Percentiles rank a stretch among this genome's conserved stretches.
phyloP scores from a whole-genome alignment of 116 monocot genomes.

The Posidonia oceanica region DNA sequence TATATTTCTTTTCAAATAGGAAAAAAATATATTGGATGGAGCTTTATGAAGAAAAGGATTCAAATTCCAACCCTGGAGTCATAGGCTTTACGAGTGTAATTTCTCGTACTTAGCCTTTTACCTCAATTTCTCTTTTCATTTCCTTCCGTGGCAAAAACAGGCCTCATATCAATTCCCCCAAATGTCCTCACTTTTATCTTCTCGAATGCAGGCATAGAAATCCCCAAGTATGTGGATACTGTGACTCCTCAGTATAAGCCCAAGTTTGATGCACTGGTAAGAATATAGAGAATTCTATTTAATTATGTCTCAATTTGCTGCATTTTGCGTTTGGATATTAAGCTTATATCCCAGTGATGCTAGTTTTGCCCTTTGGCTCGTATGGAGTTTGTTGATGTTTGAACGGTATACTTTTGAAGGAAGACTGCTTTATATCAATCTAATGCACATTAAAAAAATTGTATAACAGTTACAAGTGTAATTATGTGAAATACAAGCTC shows the following conservation, averaged over 20 bases:
- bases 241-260: constrained; percentile 93
- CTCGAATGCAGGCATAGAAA: constrained; percentile 61
- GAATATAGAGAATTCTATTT: background rate
- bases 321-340: background rate
- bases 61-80: too few relatives aligned
- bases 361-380: too few relatives aligned
- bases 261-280: constrained; percentile 90
- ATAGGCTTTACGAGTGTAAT: too few relatives aligned
- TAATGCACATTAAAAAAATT: background rate
- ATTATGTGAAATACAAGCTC: background rate
- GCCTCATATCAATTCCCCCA: background rate
- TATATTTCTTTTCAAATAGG: too few relatives aligned
- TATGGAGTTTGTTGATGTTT: too few relatives aligned
- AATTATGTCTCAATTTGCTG: background rate
- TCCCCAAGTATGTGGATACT: constrained; percentile 75
- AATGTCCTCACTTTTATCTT: background rate
- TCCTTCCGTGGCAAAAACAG: too few relatives aligned
- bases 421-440: too few relatives aligned
- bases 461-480: background rate
- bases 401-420: too few relatives aligned
- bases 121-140: too few relatives aligned
- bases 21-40: too few relatives aligned
- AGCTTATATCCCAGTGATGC: background rate
- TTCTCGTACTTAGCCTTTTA: too few relatives aligned
- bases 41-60: too few relatives aligned